Evolutionary conservation across 2,329 filamentous ascomycete species (phyloP).

Genomic region (Moelleriella libera): DNA sequence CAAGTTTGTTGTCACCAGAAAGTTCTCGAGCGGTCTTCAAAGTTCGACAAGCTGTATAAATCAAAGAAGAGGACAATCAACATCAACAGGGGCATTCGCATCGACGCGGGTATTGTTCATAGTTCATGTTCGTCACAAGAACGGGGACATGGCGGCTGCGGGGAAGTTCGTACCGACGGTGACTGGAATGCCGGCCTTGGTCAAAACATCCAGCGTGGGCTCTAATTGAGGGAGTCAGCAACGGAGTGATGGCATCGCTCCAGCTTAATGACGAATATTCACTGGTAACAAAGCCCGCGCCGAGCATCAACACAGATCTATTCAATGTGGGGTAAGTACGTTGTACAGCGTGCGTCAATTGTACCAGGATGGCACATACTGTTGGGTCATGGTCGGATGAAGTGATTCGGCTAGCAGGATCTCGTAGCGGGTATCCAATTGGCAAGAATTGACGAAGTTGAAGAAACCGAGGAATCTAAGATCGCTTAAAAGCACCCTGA

Average conservation of each 20-base stretch:
- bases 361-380: no score
- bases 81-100: slow-evolving; percentile 1
- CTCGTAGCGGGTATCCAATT: no score
- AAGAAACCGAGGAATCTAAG: no score
- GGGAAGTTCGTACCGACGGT: slow-evolving; percentile 43
- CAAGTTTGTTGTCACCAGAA: slow-evolving; percentile 54
- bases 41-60: slow-evolving; percentile 58
- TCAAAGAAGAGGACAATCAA: background rate
- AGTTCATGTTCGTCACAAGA: background rate
- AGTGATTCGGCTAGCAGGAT: no score
- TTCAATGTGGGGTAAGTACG: background rate
- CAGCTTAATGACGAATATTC: background rate
- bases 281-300: slow-evolving; percentile 41
- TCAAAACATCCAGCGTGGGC: slow-evolving; percentile 50
- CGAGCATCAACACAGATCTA: slow-evolving; percentile 24
- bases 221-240: slow-evolving; percentile 11
- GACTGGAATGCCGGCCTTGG: slow-evolving; percentile 43
- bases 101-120: background rate
- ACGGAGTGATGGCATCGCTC: background rate
- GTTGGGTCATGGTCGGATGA: no score
- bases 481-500: no score
- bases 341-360: no score
- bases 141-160: background rate
- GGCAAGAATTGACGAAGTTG: no score
- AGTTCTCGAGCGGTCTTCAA: slow-evolving; percentile 66